Evolutionary conservation across 805 yeast genomes (phyloP).

Genomic region (Lipomyces orientalis): DNA sequence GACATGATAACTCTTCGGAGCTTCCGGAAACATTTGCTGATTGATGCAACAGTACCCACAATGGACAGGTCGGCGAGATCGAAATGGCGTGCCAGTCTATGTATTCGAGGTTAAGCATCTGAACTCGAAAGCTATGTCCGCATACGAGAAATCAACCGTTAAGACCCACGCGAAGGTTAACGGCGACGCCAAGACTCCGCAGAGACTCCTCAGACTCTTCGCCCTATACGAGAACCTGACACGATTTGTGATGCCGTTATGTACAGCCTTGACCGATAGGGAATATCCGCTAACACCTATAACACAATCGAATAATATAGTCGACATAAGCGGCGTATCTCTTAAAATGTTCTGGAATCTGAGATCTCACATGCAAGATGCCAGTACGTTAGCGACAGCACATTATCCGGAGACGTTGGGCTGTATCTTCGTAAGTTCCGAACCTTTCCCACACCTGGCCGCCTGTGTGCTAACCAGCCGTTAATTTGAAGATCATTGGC

Average conservation of each 20-base stretch:
- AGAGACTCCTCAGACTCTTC: constrained; percentile 3
- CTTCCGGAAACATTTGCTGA: background rate
- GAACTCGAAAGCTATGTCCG: constrained; percentile 4
- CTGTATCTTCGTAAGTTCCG: background rate
- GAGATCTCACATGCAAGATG: constrained; percentile 10
- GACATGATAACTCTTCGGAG: background rate
- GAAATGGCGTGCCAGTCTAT: constrained; percentile 3
- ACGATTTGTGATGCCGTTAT: constrained; percentile 5
- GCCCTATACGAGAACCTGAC: constrained; percentile 3
- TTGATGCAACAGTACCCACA: constrained; percentile 2
- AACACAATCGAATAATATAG: background rate
- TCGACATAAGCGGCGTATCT: constrained; percentile 7
- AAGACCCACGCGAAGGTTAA: background rate
- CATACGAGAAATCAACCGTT: constrained; percentile 1
- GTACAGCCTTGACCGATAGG: constrained; percentile 2
- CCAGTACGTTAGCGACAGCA: background rate
- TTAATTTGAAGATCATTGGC: background rate
- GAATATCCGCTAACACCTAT: constrained; percentile 2
- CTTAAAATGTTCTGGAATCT: constrained; percentile 7
- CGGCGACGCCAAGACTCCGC: background rate
- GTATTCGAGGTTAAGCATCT: constrained; percentile 6
- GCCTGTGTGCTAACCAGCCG: background rate
- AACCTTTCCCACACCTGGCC: background rate
- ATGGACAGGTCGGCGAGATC: constrained; percentile 10
- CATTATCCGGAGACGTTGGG: constrained; percentile 4